phyloP scores from a whole-genome alignment of 1,284 basidiomycete species.

The Neolentinus lepideus region DNA sequence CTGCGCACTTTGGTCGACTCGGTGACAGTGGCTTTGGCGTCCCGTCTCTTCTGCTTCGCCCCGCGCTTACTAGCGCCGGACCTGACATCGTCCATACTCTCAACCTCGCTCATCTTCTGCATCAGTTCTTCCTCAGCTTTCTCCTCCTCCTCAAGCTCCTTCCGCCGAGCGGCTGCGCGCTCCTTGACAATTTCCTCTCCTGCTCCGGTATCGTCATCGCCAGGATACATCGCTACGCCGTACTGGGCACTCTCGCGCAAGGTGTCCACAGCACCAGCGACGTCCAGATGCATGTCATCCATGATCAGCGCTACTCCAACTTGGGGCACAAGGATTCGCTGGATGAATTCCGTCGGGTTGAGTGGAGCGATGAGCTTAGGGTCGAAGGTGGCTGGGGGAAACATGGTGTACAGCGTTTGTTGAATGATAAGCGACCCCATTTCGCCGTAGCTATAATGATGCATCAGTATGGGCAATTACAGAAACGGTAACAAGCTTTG shows the following conservation, averaged over 20 bases:
- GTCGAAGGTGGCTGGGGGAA: constrained; percentile 54
- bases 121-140: constrained; percentile 29
- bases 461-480: constrained; percentile 4
- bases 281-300: constrained; percentile 48
- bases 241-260: constrained; percentile 68
- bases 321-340: constrained; percentile 70
- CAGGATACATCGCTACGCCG: constrained; percentile 75
- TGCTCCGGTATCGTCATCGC: constrained; percentile 34
- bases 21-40: neutral
- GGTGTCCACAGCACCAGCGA: constrained; percentile 44
- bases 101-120: constrained; percentile 12
- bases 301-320: constrained; percentile 64
- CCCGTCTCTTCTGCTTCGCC: neutral
- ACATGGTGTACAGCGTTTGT: constrained; percentile 67
- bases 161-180: constrained; percentile 50
- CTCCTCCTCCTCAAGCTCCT: constrained; percentile 56
- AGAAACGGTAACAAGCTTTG: neutral
- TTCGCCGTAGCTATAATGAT: constrained; percentile 64
- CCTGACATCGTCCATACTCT: neutral
- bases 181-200: constrained; percentile 53
- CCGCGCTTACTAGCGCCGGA: neutral
- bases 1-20: neutral
- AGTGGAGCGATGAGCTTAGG: constrained; percentile 49
- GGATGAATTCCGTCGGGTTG: constrained; percentile 62
- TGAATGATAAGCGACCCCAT: constrained; percentile 70